These are phyloP conservation scores for Coffea canephora DNA, from an alignment of 257 asterid genomes.

Conservation along the genomic window DNA sequence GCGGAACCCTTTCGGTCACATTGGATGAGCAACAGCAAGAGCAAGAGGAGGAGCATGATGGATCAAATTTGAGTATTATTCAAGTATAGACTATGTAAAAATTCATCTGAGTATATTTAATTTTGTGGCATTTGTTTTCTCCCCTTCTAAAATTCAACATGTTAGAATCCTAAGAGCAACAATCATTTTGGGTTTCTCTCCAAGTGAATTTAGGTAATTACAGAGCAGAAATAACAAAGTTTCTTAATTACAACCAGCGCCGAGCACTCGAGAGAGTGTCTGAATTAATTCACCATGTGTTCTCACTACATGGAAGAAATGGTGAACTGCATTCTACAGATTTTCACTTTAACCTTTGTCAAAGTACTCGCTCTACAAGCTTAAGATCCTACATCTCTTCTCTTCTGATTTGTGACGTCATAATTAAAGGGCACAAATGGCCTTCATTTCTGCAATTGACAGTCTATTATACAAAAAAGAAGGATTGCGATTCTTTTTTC, in stretches of 20 bases:
- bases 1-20: background rate
- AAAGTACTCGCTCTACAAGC: conserved; percentile 6
- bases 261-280: background rate
- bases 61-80: no score
- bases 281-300: background rate
- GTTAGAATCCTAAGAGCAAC: background rate
- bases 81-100: background rate
- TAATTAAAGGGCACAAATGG: conserved; percentile 6
- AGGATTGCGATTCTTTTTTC: conserved; percentile 4
- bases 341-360: conserved; percentile 1
- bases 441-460: conserved; percentile 4
- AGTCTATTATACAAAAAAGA: conserved; percentile 31
- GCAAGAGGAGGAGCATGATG: background rate
- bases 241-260: background rate
- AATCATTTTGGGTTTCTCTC: background rate
- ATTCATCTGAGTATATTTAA: background rate
- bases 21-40: conserved; percentile 7
- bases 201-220: background rate
- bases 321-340: conserved; percentile 2
- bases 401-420: conserved; percentile 14
- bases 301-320: background rate
- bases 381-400: conserved; percentile 23
- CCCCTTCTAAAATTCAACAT: background rate
- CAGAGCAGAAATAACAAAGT: background rate
- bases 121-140: background rate